Evolutionary conservation across 352 stramenopile species (phyloP), one percentile per base, ranked within the genome.

Genomic region (Pythium biforme): DNA sequence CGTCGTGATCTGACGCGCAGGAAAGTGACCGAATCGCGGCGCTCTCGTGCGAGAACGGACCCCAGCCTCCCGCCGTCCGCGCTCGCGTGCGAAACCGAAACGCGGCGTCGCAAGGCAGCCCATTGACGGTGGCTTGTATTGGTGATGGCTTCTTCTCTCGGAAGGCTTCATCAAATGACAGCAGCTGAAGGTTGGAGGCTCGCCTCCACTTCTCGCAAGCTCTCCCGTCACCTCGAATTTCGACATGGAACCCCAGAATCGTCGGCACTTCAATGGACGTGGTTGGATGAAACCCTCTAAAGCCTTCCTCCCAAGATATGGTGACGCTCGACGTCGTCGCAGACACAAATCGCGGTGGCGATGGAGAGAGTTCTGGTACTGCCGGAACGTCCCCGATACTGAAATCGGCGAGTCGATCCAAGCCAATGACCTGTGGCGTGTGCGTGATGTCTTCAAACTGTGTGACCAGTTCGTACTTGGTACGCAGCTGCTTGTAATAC

Each of bases 51-150:
- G 80, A 91, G 51, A 86, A 89, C 12, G 77, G 74, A 0, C 82
- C 79, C 84, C 82, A 93, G 1, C 82, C 84, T 0, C 84, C 82
- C 23, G 73, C 73, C 34, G 69, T 83, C 12, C 77, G 59, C 20
- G 84, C 84, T 22, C 80, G 77, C 33, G 79, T 70, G 45, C 82
- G 80, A 51, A 92, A 90, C 45, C 79, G 76, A 55, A 86, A 91
- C 4, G 63, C 62, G 17, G 68, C 70, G 29, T 92, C 82, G 7
- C 64, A 65, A 6, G 27, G 29, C 15, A 92, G 61, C 1, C 80
- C 81, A 26, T 69, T 65, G 0, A 76, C 68, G n/a, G 62, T 72
- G 33, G 77, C 41, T 34, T 61, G 59, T 17, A 64, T 78, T 1
- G 74, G 64, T 19, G 77, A 72, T 4, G 37, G 5, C 4, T 58